phyloP scores from a whole-genome alignment of 1,284 basidiomycete species.

The Sphagnurus paluster region DNA sequence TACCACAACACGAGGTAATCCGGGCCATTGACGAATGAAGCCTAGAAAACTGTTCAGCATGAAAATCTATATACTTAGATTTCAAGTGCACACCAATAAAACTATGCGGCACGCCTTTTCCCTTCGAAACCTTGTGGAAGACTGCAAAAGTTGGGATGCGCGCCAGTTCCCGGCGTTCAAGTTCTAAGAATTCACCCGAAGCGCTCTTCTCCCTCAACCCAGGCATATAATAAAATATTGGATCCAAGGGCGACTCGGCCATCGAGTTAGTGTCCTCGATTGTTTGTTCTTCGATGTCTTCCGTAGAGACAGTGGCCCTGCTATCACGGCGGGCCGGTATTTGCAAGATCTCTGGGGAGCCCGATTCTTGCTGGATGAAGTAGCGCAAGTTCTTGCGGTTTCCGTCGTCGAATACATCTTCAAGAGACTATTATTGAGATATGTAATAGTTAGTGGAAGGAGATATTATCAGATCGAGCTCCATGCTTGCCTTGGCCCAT shows the following conservation, averaged over 20 bases:
- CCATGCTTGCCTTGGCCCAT: slow-evolving; percentile 55
- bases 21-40: slow-evolving; percentile 57
- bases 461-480: no score
- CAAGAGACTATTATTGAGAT: slow-evolving; percentile 43
- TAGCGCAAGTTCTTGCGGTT: slow-evolving; percentile 55
- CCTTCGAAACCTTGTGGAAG: slow-evolving; percentile 55
- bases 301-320: no score
- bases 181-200: slow-evolving; percentile 17
- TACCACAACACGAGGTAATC: slow-evolving; percentile 58
- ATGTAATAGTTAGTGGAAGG: no score
- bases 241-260: slow-evolving; percentile 16
- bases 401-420: slow-evolving; percentile 57
- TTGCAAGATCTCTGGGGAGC: slow-evolving; percentile 1
- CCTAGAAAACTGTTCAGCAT: slow-evolving; percentile 24
- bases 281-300: no score
- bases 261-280: slow-evolving; percentile 18
- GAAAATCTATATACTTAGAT: no score
- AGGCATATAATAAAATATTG: slow-evolving; percentile 22
- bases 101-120: slow-evolving; percentile 57
- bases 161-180: slow-evolving; percentile 33
- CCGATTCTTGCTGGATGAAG: slow-evolving; percentile 40
- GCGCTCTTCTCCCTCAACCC: slow-evolving; percentile 14
- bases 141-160: slow-evolving; percentile 54
- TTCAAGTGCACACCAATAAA: slow-evolving; percentile 51
- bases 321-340: no score